Conservation (phyloP, 345 rosid genomes). For the Punica granatum region DNA sequence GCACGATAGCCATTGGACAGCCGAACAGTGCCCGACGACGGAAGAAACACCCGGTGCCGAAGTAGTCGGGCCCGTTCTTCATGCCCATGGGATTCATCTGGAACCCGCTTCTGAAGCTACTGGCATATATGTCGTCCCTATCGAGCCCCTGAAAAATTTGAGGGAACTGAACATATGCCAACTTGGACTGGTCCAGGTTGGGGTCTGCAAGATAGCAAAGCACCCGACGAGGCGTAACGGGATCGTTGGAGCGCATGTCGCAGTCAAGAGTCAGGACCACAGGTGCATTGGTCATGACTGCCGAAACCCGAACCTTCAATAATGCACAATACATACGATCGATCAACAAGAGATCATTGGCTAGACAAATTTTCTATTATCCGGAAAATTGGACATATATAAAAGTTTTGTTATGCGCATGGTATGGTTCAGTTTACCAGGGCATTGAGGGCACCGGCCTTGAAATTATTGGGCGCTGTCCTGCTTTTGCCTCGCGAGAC, state of each 20-base stretch:
- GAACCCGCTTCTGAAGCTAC: slow-evolving; percentile 30
- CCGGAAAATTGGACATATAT: too few species aligned
- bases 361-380: background rate
- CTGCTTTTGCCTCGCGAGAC: slow-evolving; percentile 56
- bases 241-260: slow-evolving; percentile 76
- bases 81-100: slow-evolving; percentile 35
- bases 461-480: slow-evolving; percentile 47
- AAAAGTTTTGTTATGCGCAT: too few species aligned
- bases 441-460: slow-evolving; percentile 81
- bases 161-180: slow-evolving; percentile 61
- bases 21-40: slow-evolving; percentile 52
- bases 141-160: slow-evolving; percentile 47
- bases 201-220: slow-evolving; percentile 52
- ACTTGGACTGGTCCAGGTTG: slow-evolving; percentile 3
- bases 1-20: slow-evolving; percentile 15
- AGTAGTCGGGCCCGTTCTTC: slow-evolving; percentile 34
- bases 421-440: slow-evolving; percentile 5
- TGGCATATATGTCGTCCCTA: slow-evolving; percentile 47
- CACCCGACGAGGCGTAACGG: slow-evolving; percentile 34
- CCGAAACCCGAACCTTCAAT: slow-evolving; percentile 76
- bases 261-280: slow-evolving; percentile 66
- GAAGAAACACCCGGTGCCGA: slow-evolving; percentile 68
- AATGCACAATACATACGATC: background rate
- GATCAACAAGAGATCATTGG: background rate
- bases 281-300: slow-evolving; percentile 56